A percentile compares a stretch with the other conserved stretches of the same genome.
Conservation (phyloP, 2,329 filamentous ascomycete species). For the Colletotrichum falcatum region DNA sequence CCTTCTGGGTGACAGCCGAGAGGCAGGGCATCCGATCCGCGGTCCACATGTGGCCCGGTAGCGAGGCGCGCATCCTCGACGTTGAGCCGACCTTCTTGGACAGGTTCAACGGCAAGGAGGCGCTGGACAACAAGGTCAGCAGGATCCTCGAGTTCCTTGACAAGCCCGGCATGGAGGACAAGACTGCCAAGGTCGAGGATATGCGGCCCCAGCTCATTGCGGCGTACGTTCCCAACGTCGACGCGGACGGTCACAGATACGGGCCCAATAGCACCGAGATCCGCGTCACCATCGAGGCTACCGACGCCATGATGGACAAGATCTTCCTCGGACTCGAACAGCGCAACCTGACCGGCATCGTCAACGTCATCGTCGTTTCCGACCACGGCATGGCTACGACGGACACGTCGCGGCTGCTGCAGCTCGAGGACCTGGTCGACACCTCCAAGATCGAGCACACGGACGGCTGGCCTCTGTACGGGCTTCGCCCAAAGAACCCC, state of each 20-base stretch:
- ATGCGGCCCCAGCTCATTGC: conserved; percentile 90
- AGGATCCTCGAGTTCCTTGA: conserved; percentile 88
- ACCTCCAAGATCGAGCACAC: conserved; percentile 81
- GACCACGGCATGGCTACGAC: conserved; percentile 99
- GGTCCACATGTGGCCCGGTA: conserved; percentile 99
- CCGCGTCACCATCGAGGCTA: conserved; percentile 78
- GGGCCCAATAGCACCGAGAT: conserved; percentile 97
- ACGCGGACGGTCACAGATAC: conserved; percentile 86
- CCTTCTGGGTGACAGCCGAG: conserved; percentile 94
- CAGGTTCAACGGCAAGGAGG: conserved; percentile 83
- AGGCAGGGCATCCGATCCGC: conserved; percentile 81
- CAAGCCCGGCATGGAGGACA: conserved; percentile 76
- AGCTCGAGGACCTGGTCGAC: conserved; percentile 91
- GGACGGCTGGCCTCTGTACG: conserved; percentile 95
- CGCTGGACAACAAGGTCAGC: conserved; percentile 79
- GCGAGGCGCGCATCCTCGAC: conserved; percentile 85
- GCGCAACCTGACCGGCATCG: conserved; percentile 87
- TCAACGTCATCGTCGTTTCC: conserved; percentile 96
- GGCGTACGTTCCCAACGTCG: conserved; percentile 94
- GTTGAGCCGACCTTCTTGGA: conserved; percentile 85
- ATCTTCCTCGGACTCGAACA: conserved; percentile 81
- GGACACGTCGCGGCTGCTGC: conserved; percentile 81
- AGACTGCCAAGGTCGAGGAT: conserved; percentile 59
- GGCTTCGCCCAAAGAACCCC: conserved; percentile 81
- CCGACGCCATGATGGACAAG: conserved; percentile 83